Evolutionary conservation across 371 early-diverging fungal genomes (phyloP).

Genomic region (Enterospora canceri): DNA sequence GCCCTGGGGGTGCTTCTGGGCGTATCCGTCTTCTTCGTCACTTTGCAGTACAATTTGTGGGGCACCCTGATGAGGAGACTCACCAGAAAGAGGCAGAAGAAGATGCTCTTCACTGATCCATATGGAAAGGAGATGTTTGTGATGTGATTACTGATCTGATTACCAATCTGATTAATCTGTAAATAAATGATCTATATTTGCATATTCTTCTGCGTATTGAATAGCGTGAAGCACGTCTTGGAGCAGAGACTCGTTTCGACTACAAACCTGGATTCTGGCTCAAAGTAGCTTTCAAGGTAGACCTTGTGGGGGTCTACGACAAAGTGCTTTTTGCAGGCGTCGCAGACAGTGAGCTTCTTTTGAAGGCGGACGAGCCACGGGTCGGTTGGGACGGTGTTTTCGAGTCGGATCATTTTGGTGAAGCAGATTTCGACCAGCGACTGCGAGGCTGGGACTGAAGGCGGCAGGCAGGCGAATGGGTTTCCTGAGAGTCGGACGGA

Average conservation of each 20-base stretch:
- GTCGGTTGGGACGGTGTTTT: constrained; percentile 18
- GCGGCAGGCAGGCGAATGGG: constrained; percentile 33
- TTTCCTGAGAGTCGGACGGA: constrained; percentile 46
- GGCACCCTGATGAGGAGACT: too few species aligned
- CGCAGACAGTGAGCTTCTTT: constrained; percentile 42
- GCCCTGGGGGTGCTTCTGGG: too few species aligned
- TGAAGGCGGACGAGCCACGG: constrained; percentile 23
- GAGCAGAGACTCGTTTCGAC: constrained; percentile 40
- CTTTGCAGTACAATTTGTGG: too few species aligned
- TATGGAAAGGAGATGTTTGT: too few species aligned
- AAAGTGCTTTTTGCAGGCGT: constrained; percentile 45
- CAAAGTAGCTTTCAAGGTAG: constrained; percentile 29
- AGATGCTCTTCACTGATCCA: too few species aligned
- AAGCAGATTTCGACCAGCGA: constrained; percentile 43
- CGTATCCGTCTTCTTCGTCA: too few species aligned
- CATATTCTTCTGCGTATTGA: constrained; percentile 15
- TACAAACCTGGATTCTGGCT: constrained; percentile 29
- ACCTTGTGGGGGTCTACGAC: constrained; percentile 36
- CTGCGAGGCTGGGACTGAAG: constrained; percentile 17
- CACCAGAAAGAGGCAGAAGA: too few species aligned
- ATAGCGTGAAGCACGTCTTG: constrained; percentile 12
- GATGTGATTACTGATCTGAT: too few species aligned
- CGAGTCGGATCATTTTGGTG: constrained; percentile 26
- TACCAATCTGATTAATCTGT: too few species aligned
- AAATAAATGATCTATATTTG: too few species aligned